A percentile compares a stretch with the other conserved stretches of the same genome.
These are phyloP conservation scores for Stylonectria norvegica DNA, from an alignment of 2,329 filamentous ascomycete genomes.

Conservation along the genomic window DNA sequence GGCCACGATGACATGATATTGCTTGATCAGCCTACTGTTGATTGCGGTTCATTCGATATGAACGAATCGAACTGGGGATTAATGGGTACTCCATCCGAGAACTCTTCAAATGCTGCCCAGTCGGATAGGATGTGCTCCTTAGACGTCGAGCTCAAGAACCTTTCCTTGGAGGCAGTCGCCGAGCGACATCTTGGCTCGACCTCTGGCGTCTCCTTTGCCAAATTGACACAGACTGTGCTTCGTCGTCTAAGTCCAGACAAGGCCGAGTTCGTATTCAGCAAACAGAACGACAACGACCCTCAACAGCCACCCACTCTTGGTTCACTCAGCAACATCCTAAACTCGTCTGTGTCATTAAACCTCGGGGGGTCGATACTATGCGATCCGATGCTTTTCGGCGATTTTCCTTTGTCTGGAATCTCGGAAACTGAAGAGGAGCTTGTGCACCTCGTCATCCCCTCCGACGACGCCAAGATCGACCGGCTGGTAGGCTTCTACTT, in stretches of 20 bases:
- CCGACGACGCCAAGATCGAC: constrained; percentile 25
- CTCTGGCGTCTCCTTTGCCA: constrained; percentile 44
- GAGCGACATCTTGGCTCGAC: constrained; percentile 43
- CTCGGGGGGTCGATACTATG: constrained; percentile 24
- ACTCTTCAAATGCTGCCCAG: background rate
- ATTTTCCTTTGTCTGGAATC: constrained; percentile 27
- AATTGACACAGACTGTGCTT: constrained; percentile 40
- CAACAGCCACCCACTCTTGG: constrained; percentile 17
- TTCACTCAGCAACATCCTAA: constrained; percentile 25
- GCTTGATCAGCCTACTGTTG: constrained; percentile 8
- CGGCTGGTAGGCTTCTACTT: constrained; percentile 43
- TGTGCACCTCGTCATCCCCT: constrained; percentile 12
- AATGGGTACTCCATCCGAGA: background rate
- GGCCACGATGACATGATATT: background rate
- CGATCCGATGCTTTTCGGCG: constrained; percentile 30
- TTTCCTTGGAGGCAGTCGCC: constrained; percentile 42
- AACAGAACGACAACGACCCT: constrained; percentile 2
- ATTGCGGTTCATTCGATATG: background rate
- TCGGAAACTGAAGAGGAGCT: constrained; percentile 19
- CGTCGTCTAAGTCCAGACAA: constrained; percentile 40
- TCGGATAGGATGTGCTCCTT: constrained; percentile 19
- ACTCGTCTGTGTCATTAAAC: constrained; percentile 18
- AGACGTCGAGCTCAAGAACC: constrained; percentile 32
- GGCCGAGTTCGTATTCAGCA: constrained; percentile 39
- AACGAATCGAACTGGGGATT: constrained; percentile 1